Evolutionary conservation across 2,329 filamentous ascomycete genomes (phyloP).

Genomic region (Pyrenophora seminiperda): DNA sequence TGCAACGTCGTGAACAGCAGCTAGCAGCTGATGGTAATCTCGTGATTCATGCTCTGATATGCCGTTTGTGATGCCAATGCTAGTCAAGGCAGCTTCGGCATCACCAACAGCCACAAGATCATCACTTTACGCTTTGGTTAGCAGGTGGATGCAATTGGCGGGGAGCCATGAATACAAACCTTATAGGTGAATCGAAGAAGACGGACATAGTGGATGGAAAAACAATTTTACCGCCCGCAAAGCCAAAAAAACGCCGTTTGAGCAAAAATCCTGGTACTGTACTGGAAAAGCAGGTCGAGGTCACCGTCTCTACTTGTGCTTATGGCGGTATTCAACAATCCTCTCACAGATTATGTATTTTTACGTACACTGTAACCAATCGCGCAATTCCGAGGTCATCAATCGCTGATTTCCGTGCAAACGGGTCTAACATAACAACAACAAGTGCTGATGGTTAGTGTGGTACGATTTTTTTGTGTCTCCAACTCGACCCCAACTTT

Average conservation of each 20-base stretch:
- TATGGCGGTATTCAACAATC: neutral
- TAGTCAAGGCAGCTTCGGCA: slow-evolving; percentile 27
- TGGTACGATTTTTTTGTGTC: too few species aligned
- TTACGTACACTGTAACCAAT: slow-evolving; percentile 23
- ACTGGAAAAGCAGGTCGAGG: too few species aligned
- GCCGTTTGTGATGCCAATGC: slow-evolving; percentile 30
- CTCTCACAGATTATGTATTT: neutral
- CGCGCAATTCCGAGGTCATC: neutral
- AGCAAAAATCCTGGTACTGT: neutral
- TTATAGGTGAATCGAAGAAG: slow-evolving; percentile 36
- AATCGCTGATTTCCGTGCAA: neutral
- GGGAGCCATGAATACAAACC: slow-evolving; percentile 12
- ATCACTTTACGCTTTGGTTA: slow-evolving; percentile 19
- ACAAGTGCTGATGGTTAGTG: neutral
- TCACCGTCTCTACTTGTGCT: neutral
- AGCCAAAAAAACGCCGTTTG: neutral
- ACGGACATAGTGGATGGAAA: slow-evolving; percentile 29
- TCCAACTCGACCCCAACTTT: too few species aligned
- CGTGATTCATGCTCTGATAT: slow-evolving; percentile 47
- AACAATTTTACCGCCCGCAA: neutral
- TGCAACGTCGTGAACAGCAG: slow-evolving; percentile 59
- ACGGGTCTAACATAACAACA: slow-evolving; percentile 11
- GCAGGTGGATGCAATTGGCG: neutral
- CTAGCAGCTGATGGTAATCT: slow-evolving; percentile 57
- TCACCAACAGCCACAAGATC: slow-evolving; percentile 31